Base-by-base conservation (phyloP, 23 red algal species). In the Gracilariopsis chorda region DNA sequence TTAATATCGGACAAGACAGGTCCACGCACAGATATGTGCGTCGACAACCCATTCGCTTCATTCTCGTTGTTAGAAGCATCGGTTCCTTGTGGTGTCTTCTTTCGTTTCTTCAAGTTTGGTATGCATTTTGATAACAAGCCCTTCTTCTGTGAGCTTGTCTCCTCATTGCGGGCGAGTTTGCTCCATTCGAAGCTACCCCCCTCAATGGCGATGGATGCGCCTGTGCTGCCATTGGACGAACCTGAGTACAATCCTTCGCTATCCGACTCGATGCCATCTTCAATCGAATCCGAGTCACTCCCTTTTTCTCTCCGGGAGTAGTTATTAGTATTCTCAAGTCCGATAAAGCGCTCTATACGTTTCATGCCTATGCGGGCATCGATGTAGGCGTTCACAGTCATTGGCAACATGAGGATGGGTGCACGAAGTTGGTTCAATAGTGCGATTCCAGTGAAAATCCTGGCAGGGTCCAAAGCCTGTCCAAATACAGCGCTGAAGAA, bases 391-490 rank as follows among this genome's bases (percentile, higher is more conserved):
- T 81, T 96, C 4, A 96, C 71, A 17, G 91, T 86, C 78, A 96
- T 87, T 39, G 97, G 97, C 58, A 95, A 84, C 83, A 92, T 94
- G 72, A 96, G 91, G 25, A 99, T 72, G 7, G 97, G 97, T 45
- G 78, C 55, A 0, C 97, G 93, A 21, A 99, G 78, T 34, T 94
- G 84, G 82, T 96, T 99, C 36, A 99, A 69, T 27, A 99, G 39
- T 19, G 87, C 75, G 7, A 99, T 71, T 30, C 84, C 97, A 8
- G 97, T 90, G 58, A 99, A 99, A 30, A 96, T 82, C 53, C 63
- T 43, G 0, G 97, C 90, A 17, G 94, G 91, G 13, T 90, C 83
- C 44, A 99, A 73, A 35, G 73, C 78, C 32, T 94, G 48, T 24
- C 72, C 74, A 48, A 98, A 98, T 10, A 98, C 95, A 34, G 78